phyloP scores from a whole-genome alignment of 202 grass and related monocot genomes.

The Hordeum pubiflorum region DNA sequence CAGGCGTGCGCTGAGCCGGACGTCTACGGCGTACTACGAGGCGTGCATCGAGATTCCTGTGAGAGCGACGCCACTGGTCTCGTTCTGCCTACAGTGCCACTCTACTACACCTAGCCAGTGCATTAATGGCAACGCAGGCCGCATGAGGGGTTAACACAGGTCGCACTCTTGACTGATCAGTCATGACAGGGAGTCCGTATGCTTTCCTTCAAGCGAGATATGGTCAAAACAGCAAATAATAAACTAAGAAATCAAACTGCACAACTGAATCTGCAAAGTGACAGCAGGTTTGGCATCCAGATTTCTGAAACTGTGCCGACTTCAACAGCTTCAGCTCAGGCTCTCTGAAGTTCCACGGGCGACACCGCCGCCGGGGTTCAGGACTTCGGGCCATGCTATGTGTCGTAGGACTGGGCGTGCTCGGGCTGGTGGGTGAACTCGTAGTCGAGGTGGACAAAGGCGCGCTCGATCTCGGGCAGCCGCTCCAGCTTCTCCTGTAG shows the following conservation, averaged over 20 bases:
- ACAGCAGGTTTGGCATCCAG: not conserved
- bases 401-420: constrained; percentile 45
- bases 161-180: not conserved
- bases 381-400: not conserved
- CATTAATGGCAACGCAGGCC: not conserved
- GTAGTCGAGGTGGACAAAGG: constrained; percentile 78
- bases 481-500: constrained; percentile 75
- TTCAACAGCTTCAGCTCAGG: not conserved
- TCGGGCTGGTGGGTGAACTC: constrained; percentile 70
- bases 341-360: not conserved
- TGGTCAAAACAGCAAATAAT: not conserved
- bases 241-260: not conserved
- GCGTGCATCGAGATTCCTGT: not conserved
- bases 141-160: not conserved
- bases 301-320: not conserved
- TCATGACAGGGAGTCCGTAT: not conserved
- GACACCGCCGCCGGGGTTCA: not conserved
- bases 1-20: not conserved
- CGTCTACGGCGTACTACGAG: not conserved
- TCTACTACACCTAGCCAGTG: not conserved
- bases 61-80: constrained; percentile 22
- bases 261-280: not conserved
- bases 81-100: not conserved
- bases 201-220: not conserved
- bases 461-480: constrained; percentile 61